phyloP scores from a whole-genome alignment of 305 asterid species.

The Ajuga reptans region DNA sequence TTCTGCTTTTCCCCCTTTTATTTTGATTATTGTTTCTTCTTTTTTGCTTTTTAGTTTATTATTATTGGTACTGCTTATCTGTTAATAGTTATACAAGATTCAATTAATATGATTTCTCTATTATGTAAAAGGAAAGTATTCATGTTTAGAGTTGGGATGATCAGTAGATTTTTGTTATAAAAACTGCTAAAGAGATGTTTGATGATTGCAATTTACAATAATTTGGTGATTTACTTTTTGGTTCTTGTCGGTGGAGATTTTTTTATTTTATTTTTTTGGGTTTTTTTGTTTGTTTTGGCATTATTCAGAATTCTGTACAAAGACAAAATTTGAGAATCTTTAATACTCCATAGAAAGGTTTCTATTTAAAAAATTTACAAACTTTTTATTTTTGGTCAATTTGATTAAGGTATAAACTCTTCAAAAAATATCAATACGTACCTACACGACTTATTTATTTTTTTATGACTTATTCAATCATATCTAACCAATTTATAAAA shows the following conservation, averaged over 20 bases:
- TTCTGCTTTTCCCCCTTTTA: neutral
- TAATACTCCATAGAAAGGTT: too few relatives aligned
- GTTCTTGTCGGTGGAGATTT: conserved; percentile 29
- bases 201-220: neutral
- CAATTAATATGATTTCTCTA: too few relatives aligned
- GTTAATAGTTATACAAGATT: too few relatives aligned
- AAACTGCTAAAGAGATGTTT: neutral
- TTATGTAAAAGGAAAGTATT: neutral
- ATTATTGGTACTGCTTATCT: neutral
- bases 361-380: too few relatives aligned
- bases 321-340: neutral
- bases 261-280: too few relatives aligned
- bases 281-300: conserved; percentile 28
- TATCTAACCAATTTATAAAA: too few relatives aligned
- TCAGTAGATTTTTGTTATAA: conserved; percentile 3
- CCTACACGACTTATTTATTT: too few relatives aligned
- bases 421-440: too few relatives aligned
- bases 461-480: too few relatives aligned
- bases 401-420: too few relatives aligned
- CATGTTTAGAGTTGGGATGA: neutral
- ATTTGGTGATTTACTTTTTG: neutral
- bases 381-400: too few relatives aligned
- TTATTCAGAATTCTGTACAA: conserved; percentile 1
- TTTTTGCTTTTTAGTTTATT: neutral
- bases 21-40: neutral